Base-by-base conservation (phyloP, 2,329 filamentous ascomycete genomes). In the Aspergillus alliaceus region DNA sequence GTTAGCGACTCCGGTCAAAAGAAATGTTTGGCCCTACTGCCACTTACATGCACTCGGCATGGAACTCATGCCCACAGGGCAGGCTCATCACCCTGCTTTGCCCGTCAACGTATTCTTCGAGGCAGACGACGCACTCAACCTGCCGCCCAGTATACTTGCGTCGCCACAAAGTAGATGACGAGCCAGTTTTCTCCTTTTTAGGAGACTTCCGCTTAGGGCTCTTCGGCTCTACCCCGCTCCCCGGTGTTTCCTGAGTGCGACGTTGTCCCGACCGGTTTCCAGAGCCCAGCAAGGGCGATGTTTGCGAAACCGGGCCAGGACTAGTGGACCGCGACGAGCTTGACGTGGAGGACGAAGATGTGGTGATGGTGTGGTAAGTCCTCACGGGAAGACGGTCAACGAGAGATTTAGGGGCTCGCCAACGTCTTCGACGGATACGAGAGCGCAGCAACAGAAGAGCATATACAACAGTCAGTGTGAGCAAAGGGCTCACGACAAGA, bases 61-160 rank as follows among this genome's bases (percentile, higher is more conserved):
- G 95, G 75, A 98, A 99, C 70, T 99, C 95, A 73, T 99, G 95
- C 34, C 95, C 95, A 75, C 95, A 99, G 8, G 95, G 95, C 58
- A 99, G 78, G 70, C 92, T 96, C 95, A 99, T 99, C 37, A 99
- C 93, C 69, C 87, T 86, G 72, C 92, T 96, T 66, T 97, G 87
- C 37, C 95, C 95, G 73, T 97, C 93, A 22, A 96, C 82, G 69
- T 98, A 99, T 72, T 99, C 95, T 71, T 99, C 95, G 32, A 99
- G 79, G 68, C 95, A 99, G 2, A 99, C 93, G 12, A 97, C 93
- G 71, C 95, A 99, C 74, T 99, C 95, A 8, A 91, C 86, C 72
- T 88, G 86, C 60, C 84, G 81, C 34, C 85, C 84, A 20, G 83
- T 84, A 65, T 88, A 89, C 48, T 82, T 80, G 51, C 83, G 79